phyloP scores from a whole-genome alignment of 2,329 filamentous ascomycete species.

The Berkeleyomyces basicola region DNA sequence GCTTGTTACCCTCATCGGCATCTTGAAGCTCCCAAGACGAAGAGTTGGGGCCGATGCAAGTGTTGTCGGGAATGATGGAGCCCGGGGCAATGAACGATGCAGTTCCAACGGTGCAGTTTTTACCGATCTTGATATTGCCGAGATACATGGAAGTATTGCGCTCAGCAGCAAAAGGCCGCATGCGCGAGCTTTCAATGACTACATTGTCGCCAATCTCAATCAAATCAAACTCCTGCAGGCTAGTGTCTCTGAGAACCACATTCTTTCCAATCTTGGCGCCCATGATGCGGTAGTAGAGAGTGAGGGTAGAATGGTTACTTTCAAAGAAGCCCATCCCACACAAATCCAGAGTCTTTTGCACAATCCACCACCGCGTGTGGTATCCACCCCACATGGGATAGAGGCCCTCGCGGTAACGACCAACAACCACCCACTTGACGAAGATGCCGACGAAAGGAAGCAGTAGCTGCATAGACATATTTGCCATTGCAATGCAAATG shows the following conservation, averaged over 20 bases:
- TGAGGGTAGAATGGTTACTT: conserved; percentile 23
- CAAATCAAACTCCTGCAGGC: conserved; percentile 39
- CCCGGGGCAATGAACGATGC: conserved; percentile 35
- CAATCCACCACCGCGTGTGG: conserved; percentile 42
- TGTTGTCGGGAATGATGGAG: conserved; percentile 28
- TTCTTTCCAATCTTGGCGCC: conserved; percentile 36
- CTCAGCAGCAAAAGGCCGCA: conserved; percentile 37
- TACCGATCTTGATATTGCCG: conserved; percentile 32
- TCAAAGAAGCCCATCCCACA: conserved; percentile 32
- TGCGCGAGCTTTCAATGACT: conserved; percentile 29
- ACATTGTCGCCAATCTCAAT: conserved; percentile 36
- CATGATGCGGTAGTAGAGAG: conserved; percentile 33
- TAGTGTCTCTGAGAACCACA: conserved; percentile 29
- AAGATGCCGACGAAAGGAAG: conserved; percentile 31
- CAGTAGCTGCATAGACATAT: conserved; percentile 23
- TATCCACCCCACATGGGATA: conserved; percentile 44
- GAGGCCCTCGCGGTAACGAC: conserved; percentile 33
- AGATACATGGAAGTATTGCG: conserved; percentile 42
- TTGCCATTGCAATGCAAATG: conserved; percentile 27
- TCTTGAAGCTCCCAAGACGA: conserved; percentile 39
- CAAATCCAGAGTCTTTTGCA: conserved; percentile 34
- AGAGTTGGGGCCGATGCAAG: conserved; percentile 39
- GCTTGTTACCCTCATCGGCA: conserved; percentile 30
- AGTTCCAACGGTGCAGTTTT: conserved; percentile 30
- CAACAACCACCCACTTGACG: conserved; percentile 39